Evolutionary conservation across 805 yeast genomes (phyloP), one percentile per base, ranked within the genome.

Genomic region (Ascoidea asiatica): DNA sequence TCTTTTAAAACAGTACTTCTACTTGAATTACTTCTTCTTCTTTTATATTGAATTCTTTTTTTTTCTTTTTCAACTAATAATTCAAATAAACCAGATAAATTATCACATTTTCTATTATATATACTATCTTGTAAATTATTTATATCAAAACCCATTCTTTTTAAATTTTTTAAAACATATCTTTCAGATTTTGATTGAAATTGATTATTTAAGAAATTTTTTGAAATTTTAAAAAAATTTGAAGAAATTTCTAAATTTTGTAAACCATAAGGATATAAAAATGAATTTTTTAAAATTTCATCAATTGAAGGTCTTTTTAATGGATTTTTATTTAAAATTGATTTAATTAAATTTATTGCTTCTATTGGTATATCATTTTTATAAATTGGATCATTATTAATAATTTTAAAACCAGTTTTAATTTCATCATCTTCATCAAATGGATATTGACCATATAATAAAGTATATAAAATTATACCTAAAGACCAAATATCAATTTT

Each of bases 401-500:
- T 61, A 39, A 90, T 83, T 49, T 71, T 72, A 51, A 63, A 60
- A 50, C 75, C 75, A 0, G 85, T 80, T 43, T 63, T 70, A 39
- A 72, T 56, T 19, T 80, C 89, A 49, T 77, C 85, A 17, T 79
- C 83, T 38, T 88, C 95, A 54, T 82, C 90, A 63, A 89, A 90
- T 0, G 98, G 98, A 81, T 90, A 80, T 47, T 77, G 76, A 0
- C 97, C 97, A 45, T 81, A 76, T 0, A 86, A 56, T 72, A 90
- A 69, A 0, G 97, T 88, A 57, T 81, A 92, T 6, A 90, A 62
- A 15, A 92, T 87, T 8, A 92, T 75, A 1, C 98, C 98, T 49
- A 90, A 62, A 0, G 96, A 77, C 98, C 98, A 90, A 5, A 84
- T 77, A 58, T 90, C 98, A 2, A 79, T 77, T 52, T 81, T 79